phyloP scores from a whole-genome alignment of 108 stramenopile species.

The Pseudonitzschia multiseries region DNA sequence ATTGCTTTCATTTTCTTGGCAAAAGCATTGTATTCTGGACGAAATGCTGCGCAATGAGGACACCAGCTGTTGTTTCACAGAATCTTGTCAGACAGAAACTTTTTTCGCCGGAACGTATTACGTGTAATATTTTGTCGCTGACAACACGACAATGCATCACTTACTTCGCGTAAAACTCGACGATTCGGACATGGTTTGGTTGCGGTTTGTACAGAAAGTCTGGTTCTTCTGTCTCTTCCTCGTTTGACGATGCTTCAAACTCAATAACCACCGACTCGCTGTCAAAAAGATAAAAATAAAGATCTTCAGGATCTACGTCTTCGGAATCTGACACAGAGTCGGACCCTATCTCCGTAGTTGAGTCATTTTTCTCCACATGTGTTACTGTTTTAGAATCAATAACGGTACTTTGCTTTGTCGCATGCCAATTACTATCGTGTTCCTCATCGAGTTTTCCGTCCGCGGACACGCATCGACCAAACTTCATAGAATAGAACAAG shows the following conservation, averaged over 20 bases:
- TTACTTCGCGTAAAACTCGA: constrained; percentile 57
- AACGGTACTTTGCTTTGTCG: neutral
- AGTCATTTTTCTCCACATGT: neutral
- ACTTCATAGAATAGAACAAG: neutral
- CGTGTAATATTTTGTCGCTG: neutral
- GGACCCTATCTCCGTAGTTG: neutral
- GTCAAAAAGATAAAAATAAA: constrained; percentile 24
- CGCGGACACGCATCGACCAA: neutral
- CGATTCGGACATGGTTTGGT: constrained; percentile 22
- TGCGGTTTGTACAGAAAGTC: constrained; percentile 25
- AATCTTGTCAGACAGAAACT: neutral
- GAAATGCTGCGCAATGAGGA: constrained; percentile 46
- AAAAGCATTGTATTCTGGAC: constrained; percentile 47
- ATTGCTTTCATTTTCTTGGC: constrained; percentile 38
- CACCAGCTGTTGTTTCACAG: neutral
- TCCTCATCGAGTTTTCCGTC: neutral
- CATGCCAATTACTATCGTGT: neutral
- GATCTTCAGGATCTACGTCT: constrained; percentile 11
- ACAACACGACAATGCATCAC: constrained; percentile 3
- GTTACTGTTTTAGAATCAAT: too few species aligned
- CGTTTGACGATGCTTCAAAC: neutral
- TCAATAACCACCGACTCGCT: constrained; percentile 6
- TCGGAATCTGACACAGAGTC: neutral
- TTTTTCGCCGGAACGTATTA: neutral
- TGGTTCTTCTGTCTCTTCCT: constrained; percentile 6